Evolutionary conservation across 306 rosid species (phyloP), one percentile per base, ranked within the genome.

Genomic region (Sicyos edulis): DNA sequence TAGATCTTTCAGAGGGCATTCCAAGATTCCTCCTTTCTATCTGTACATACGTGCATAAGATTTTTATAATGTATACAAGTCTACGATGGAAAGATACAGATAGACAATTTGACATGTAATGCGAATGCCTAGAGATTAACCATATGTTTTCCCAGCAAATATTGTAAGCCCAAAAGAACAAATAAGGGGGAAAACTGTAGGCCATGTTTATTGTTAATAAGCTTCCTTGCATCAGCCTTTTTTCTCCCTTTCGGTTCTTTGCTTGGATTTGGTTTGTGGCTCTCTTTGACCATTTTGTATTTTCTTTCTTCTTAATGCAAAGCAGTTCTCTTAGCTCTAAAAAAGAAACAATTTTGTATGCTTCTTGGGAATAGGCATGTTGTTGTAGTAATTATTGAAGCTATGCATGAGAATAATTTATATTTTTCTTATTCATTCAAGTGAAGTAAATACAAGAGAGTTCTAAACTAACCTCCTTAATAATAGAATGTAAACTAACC

Each of bases 11-110:
- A 64, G 76, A 67, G 44, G 89, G 81, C 49, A 83, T 69, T 75
- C 85, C 89, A 61, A 58, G 82, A 24, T 4, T 54, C 37, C 45
- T 82, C 85, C 97, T 86, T 74, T 83, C 86, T 66, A 83, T 44
- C 96, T 92, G 82, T 64, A 21, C 77, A 64, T 17, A 66, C 37
- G 79, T 22, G 75, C 58, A 76, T 47, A 12, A 20, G 6, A 21
- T 67, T 5, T 44, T 45, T 66, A 66, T 45, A 49, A 10, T 13
- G 51, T 32, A 29, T 11, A 54, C 4, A 17, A 71, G 47, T 52
- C 19, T 8, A 64, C 26, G 77, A 42, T 24, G 50, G 76, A 37
- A 62, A 29, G 47, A 54, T 16, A 63, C 73, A 55, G 11, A 16
- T 62, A 66, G 34, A 11, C 21, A 61, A 61, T 34, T 61, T 61